phyloP scores from a whole-genome alignment of 2,329 filamentous ascomycete species.

The Thelonectria olida region DNA sequence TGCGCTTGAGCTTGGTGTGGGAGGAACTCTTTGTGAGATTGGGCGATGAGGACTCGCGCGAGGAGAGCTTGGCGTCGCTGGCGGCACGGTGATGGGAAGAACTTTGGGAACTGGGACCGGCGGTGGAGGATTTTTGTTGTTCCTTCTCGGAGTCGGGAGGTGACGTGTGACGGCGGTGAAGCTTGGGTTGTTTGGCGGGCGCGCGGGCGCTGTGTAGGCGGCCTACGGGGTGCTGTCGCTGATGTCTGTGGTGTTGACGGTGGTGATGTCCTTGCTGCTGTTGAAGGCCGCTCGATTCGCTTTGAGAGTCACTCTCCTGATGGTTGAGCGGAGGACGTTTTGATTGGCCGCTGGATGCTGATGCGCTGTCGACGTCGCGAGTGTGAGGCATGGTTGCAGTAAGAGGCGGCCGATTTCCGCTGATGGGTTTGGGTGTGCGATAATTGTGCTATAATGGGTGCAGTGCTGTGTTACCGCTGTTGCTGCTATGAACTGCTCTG shows the following conservation, averaged over 20 bases:
- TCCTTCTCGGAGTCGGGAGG: constrained; percentile 43
- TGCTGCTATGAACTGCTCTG: too few species aligned
- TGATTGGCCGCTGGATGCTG: constrained; percentile 64
- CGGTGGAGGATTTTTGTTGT: constrained; percentile 37
- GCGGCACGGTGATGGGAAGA: constrained; percentile 56
- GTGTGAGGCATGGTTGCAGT: constrained; percentile 52
- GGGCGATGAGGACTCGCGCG: constrained; percentile 53
- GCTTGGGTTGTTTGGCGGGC: constrained; percentile 60
- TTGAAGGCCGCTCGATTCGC: constrained; percentile 39
- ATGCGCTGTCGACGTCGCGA: constrained; percentile 58
- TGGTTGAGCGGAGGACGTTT: constrained; percentile 56
- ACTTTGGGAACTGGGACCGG: constrained; percentile 34
- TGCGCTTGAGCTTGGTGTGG: constrained; percentile 66
- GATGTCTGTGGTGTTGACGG: constrained; percentile 44
- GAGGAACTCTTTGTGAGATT: constrained; percentile 65
- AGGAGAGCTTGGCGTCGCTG: constrained; percentile 60
- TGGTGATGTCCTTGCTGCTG: constrained; percentile 43
- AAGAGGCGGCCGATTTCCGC: constrained; percentile 17
- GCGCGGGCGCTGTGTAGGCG: constrained; percentile 62
- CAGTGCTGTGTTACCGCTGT: not conserved
- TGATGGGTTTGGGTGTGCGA: not conserved
- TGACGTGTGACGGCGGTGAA: constrained; percentile 55
- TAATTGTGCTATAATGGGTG: not conserved
- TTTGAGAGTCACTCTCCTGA: constrained; percentile 48
- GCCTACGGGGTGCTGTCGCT: constrained; percentile 47